phyloP scores from a whole-genome alignment of 2,329 filamentous ascomycete genomes.

The Onygenales sp. region DNA sequence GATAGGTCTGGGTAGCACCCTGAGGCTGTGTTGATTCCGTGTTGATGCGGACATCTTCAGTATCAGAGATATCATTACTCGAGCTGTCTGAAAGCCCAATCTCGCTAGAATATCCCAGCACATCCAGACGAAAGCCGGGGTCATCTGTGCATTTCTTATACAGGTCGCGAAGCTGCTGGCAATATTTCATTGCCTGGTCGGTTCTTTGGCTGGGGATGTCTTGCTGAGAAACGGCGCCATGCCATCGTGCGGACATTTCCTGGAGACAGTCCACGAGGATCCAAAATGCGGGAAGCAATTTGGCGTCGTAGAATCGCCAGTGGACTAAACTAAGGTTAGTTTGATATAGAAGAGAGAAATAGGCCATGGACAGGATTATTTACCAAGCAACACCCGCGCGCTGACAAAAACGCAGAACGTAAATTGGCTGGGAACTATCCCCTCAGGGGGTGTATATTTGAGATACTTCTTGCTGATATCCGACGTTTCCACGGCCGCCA shows the following conservation, averaged over 20 bases:
- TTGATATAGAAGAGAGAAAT: slow-evolving; percentile 1
- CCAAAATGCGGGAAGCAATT: slow-evolving; percentile 16
- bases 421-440: slow-evolving; percentile 27
- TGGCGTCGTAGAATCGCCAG: slow-evolving; percentile 15
- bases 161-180: slow-evolving; percentile 8
- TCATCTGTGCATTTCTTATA: slow-evolving; percentile 7
- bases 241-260: slow-evolving; percentile 15
- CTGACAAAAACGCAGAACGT: slow-evolving; percentile 39
- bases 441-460: slow-evolving; percentile 20
- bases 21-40: too few relatives aligned
- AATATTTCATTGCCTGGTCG: slow-evolving; percentile 13
- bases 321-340: slow-evolving; percentile 9
- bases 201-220: slow-evolving; percentile 1
- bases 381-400: slow-evolving; percentile 29
- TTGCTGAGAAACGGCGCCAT: slow-evolving; percentile 1
- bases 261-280: slow-evolving; percentile 15
- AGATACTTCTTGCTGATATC: slow-evolving; percentile 40
- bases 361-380: neutral
- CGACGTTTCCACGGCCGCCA: slow-evolving; percentile 38
- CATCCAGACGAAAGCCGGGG: neutral
- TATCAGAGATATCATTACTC: too few relatives aligned
- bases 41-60: too few relatives aligned
- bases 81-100: neutral
- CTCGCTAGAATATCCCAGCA: slow-evolving; percentile 10
- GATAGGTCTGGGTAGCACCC: too few relatives aligned